These are phyloP conservation scores for Oxytropis ochrocephala DNA, from an alignment of 306 rosid species.

Conservation along the genomic window DNA sequence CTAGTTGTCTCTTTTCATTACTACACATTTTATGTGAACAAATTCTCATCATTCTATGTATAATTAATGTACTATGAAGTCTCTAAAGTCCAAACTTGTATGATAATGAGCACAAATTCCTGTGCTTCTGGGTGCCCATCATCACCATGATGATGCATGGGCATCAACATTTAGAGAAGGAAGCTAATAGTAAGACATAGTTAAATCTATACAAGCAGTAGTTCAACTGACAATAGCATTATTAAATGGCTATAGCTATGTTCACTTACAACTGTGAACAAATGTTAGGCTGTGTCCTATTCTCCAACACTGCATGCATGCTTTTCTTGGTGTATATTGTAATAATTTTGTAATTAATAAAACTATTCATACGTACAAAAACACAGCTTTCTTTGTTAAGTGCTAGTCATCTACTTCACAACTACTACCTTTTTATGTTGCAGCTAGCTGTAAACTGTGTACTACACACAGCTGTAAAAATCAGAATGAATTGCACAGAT, in stretches of 20 bases:
- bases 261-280: background rate
- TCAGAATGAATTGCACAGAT: background rate
- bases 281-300: background rate
- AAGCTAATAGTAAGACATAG: background rate
- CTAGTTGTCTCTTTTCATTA: background rate
- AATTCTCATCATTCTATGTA: background rate
- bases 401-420: constrained; percentile 1
- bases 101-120: background rate
- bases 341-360: background rate
- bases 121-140: background rate
- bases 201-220: background rate
- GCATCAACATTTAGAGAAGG: background rate
- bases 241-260: background rate
- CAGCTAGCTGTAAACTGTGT: background rate
- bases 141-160: background rate
- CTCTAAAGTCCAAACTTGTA: background rate
- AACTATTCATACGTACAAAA: background rate
- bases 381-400: background rate
- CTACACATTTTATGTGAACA: background rate
- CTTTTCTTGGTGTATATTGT: background rate
- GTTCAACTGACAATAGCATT: background rate
- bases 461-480: background rate
- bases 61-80: background rate
- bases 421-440: constrained; percentile 24
- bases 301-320: background rate